These are phyloP conservation scores for Moricandia moricandioides DNA, from an alignment of 345 rosid species.

Conservation along the genomic window DNA sequence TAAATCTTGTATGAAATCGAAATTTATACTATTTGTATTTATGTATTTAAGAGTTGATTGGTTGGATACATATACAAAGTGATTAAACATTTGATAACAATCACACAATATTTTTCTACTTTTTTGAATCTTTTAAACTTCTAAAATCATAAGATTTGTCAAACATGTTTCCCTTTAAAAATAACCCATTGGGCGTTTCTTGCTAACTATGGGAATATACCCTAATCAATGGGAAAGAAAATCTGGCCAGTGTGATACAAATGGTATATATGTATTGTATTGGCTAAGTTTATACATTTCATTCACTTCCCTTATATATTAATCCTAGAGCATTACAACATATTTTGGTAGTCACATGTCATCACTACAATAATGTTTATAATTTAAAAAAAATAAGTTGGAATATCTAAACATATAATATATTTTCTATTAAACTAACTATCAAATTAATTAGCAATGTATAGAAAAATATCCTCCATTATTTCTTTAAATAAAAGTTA, in stretches of 20 bases:
- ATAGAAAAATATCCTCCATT: too few species aligned
- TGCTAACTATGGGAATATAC: constrained; percentile 23
- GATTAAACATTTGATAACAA: too few species aligned
- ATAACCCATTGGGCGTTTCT: neutral
- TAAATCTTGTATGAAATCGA: constrained; percentile 18
- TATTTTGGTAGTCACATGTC: too few species aligned
- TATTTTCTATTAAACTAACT: too few species aligned
- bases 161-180: neutral
- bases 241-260: constrained; percentile 6
- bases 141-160: neutral
- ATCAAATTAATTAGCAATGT: too few species aligned
- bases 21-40: constrained; percentile 2
- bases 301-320: too few species aligned
- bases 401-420: too few species aligned
- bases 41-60: neutral
- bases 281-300: constrained; percentile 15
- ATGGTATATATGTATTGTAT: constrained; percentile 5
- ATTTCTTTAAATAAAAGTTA: too few species aligned
- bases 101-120: too few species aligned
- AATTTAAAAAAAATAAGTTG: too few species aligned
- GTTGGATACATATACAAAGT: neutral
- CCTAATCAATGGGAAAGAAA: constrained; percentile 13
- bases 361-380: too few species aligned
- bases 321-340: too few species aligned
- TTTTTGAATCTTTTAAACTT: neutral